Conservation (phyloP, 2,329 filamentous ascomycete species). For the Ampelomyces quisqualis region DNA sequence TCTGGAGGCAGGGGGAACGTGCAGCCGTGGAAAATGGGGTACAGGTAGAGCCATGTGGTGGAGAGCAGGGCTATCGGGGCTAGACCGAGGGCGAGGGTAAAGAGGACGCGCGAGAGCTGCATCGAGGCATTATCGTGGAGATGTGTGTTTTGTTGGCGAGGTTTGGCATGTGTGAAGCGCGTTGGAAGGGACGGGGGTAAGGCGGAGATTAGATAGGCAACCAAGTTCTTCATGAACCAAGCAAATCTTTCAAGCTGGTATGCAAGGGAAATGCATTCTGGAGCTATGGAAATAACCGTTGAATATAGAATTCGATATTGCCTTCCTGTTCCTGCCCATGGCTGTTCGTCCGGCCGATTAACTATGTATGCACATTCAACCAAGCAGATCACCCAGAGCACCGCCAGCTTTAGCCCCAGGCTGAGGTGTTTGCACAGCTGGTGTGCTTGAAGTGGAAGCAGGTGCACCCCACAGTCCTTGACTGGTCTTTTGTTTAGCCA, state of each 20-base stretch:
- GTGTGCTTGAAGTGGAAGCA: constrained; percentile 44
- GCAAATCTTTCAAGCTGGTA: too few relatives aligned
- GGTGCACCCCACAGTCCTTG: constrained; percentile 90
- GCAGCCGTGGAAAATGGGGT: constrained; percentile 76
- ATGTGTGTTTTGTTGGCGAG: background rate
- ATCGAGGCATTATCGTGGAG: constrained; percentile 46
- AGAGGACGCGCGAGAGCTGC: constrained; percentile 52
- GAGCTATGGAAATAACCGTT: too few relatives aligned
- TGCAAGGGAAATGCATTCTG: constrained; percentile 1
- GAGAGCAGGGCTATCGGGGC: constrained; percentile 68
- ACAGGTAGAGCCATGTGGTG: constrained; percentile 82
- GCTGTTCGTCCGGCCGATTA: too few relatives aligned
- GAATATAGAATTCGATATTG: too few relatives aligned
- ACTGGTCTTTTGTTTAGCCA: constrained; percentile 97
- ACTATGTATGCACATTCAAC: constrained; percentile 4
- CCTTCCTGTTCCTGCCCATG: too few relatives aligned
- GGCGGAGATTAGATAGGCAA: too few relatives aligned
- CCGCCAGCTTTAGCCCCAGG: constrained; percentile 40
- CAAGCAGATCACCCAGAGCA: constrained; percentile 40
- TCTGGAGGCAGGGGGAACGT: constrained; percentile 65
- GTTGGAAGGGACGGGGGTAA: constrained; percentile 6
- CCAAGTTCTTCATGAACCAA: too few relatives aligned
- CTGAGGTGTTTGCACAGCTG: constrained; percentile 28
- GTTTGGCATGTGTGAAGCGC: constrained; percentile 6
- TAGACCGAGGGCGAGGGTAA: constrained; percentile 51